Base-by-base conservation (phyloP, 345 rosid genomes). In the Combretum micranthum region DNA sequence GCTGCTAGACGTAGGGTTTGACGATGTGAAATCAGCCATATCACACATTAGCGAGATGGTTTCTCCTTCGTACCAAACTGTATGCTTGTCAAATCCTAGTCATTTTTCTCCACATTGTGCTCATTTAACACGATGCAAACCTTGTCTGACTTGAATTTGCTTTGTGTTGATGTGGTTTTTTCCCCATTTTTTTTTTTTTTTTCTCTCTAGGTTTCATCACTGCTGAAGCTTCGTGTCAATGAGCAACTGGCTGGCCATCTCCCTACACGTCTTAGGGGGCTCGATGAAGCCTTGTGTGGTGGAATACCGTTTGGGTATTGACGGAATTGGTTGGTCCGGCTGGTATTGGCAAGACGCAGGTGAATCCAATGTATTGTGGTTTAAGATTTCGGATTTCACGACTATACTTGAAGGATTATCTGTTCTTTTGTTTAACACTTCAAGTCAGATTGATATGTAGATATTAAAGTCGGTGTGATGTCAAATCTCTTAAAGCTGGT, bases 311-410 rank as follows among this genome's bases (percentile, higher is more conserved):
- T 79, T 59, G 91, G 97, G 97, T 87, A 60, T 58, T 90, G 42
- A 87, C 96, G 0, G 96, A 90, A 71, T 23, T 90, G 58, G 94
- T 87, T 20, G 96, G 97, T 55, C 91, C 94, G 0, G 71, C 97
- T 63, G 97, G 96, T 52, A 85, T 83, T 15, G 97, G 97, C 20
- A 90, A 90, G 74, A 87, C 96, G 15, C 96, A 90, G 63, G 90
- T 80, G 72, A 37, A 61, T 17, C 13, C 50, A 13, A 18, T 25
- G 15, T 20, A 15, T 44, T 25, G 19, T 23, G 20, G 17, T 44
- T 2, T 57, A 32, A 5, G 9, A 32, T 32, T 32, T 32, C 39
- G 8, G 39, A 32, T 32, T 32, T 5, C 39, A 32, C 8, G 9
- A 32, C 9, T 5, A 4, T 2, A 32, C 4, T 32, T 32, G 9